Percentiles rank a stretch among this genome's conserved stretches.
These are phyloP conservation scores for Irpex sp. DNA, from an alignment of 1,284 basidiomycete genomes.

Conservation along the genomic window DNA sequence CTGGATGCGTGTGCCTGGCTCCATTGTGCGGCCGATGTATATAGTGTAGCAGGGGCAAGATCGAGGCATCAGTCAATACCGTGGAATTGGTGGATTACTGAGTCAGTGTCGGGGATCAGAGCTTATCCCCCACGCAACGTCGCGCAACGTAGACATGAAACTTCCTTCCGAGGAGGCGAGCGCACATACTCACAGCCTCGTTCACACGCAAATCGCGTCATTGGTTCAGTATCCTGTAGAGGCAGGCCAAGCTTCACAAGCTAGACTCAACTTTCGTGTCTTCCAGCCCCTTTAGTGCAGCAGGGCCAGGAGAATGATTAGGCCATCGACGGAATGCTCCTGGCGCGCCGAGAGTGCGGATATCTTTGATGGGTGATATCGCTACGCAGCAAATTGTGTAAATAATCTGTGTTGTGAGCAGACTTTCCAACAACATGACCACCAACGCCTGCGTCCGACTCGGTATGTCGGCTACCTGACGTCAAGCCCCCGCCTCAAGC, in stretches of 20 bases:
- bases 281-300: neutral
- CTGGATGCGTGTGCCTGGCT: neutral
- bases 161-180: neutral
- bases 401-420: neutral
- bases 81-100: neutral
- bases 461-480: neutral
- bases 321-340: neutral
- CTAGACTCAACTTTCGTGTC: neutral
- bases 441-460: neutral
- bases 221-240: neutral
- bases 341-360: neutral
- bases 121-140: neutral
- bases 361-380: neutral
- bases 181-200: neutral
- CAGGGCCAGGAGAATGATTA: neutral
- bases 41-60: neutral
- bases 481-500: neutral
- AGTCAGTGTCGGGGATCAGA: neutral
- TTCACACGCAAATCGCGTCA: neutral
- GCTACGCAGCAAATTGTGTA: neutral
- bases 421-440: neutral
- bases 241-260: no score
- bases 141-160: neutral
- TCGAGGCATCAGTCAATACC: neutral
- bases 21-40: neutral